Evolutionary conservation across 2,329 filamentous ascomycete species (phyloP), one percentile per base, ranked within the genome.

Genomic region (Fusarium aywerte): DNA sequence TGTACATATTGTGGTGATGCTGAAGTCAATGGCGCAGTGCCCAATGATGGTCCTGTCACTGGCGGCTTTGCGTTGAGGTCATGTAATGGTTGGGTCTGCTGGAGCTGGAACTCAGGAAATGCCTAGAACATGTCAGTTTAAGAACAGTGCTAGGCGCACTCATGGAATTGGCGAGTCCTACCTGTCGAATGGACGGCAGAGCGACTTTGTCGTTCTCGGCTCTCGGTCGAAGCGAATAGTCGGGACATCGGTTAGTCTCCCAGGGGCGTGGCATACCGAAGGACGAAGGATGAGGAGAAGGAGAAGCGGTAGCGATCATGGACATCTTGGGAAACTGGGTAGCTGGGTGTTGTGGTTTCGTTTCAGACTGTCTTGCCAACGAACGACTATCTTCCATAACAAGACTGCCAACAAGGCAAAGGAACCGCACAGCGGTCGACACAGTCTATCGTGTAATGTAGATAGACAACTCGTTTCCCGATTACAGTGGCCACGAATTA

Each of bases 181-280:
- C 84, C 82, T 85, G 81, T 67, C 82, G 79, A 48, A 87, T 85
- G 2, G 85, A 83, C 20, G 85, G 85, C 21, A 87, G 77, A 33
- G 80, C 79, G 29, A 84, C 73, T 58, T 76, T 74, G 62, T 80
- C 78, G n/a, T 74, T 73, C 52, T 84, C 80, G 18, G 71, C 70
- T 54, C 76, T 77, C 44, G 77, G 75, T 36, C 77, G 77, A 27
- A 75, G 72, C 18, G 75, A 73, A 32, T 75, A 77, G 29, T 80
- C 79, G 31, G 76, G 60, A 18, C 75, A 70, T 51, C 78, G 74
- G 62, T 72, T 58, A 31, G 77, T 72, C 51, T 80, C 78, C 81
- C 80, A 84, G 18, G 75, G 69, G 32, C 76, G 76, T 31, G 81
- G 78, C 50, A 75, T 76, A 63, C 76, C 76, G 69, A 82, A 63